phyloP scores from a whole-genome alignment of 2,329 filamentous ascomycete species.

The Beauveria medogensis region DNA sequence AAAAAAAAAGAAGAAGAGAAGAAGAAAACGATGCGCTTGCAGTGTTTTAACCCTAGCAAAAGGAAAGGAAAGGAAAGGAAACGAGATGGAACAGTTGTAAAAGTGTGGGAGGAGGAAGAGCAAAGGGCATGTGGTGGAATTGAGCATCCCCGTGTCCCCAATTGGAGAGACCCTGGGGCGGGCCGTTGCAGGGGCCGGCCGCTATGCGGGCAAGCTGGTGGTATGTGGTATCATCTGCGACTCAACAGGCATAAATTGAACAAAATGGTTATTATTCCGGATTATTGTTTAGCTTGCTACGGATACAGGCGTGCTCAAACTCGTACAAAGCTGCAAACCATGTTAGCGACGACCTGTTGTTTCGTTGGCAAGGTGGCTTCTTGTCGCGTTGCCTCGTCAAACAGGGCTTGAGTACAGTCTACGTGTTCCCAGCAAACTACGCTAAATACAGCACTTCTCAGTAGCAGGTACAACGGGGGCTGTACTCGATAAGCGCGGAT shows the following conservation, averaged over 20 bases:
- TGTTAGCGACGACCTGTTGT: not conserved
- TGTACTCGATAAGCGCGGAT: not conserved
- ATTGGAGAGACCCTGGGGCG: too few relatives aligned
- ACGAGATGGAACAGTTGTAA: not conserved
- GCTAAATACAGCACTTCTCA: too few relatives aligned
- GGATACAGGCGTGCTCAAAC: too few relatives aligned
- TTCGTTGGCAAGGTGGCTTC: constrained; percentile 4
- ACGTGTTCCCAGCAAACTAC: not conserved
- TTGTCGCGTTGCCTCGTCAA: not conserved
- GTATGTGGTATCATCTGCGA: too few relatives aligned
- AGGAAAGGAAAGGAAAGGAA: constrained; percentile 1
- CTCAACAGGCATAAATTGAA: too few relatives aligned
- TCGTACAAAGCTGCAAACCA: too few relatives aligned
- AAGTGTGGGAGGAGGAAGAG: not conserved
- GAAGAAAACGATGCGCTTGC: not conserved
- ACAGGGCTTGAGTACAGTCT: not conserved
- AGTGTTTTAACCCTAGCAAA: not conserved
- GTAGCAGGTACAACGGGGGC: not conserved
- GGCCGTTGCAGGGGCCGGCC: too few relatives aligned
- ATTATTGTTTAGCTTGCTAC: too few relatives aligned
- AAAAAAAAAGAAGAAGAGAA: not conserved
- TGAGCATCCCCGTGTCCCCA: not conserved
- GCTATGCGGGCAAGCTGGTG: too few relatives aligned
- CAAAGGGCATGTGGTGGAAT: not conserved
- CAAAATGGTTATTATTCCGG: too few relatives aligned